These are phyloP conservation scores for Acanthochlamys bracteata DNA, from an alignment of 106 monocot genomes.

Conservation along the genomic window DNA sequence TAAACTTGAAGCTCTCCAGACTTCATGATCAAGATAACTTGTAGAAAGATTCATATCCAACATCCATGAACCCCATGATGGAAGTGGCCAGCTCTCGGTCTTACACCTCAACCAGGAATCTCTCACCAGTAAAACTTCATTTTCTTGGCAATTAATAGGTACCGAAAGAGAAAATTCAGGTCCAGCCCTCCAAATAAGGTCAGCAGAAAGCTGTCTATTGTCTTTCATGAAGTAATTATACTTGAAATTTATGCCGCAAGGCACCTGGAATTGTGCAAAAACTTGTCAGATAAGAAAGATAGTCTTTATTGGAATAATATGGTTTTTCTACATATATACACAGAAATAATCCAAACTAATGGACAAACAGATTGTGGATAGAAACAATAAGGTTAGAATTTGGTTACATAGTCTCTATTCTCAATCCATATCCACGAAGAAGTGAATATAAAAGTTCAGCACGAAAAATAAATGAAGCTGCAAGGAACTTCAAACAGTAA, in stretches of 20 bases:
- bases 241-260: conserved; percentile 68
- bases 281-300: neutral
- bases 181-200: conserved; percentile 64
- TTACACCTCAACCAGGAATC: conserved; percentile 74
- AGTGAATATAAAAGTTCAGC: no score
- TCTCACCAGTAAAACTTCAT: conserved; percentile 50
- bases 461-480: no score
- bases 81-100: conserved; percentile 23
- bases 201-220: conserved; percentile 16
- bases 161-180: conserved; percentile 72
- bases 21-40: conserved; percentile 10
- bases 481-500: no score
- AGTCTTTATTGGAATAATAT: no score
- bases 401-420: no score
- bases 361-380: no score
- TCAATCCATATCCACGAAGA: no score
- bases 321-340: no score
- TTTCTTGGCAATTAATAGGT: conserved; percentile 30
- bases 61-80: conserved; percentile 77
- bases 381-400: no score
- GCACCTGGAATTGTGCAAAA: conserved; percentile 41
- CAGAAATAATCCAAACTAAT: no score
- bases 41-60: conserved; percentile 18
- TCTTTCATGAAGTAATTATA: conserved; percentile 69
- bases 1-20: conserved; percentile 17